phyloP scores from a whole-genome alignment of 331 rosid genomes.

The Erythrophleum ivorense region DNA sequence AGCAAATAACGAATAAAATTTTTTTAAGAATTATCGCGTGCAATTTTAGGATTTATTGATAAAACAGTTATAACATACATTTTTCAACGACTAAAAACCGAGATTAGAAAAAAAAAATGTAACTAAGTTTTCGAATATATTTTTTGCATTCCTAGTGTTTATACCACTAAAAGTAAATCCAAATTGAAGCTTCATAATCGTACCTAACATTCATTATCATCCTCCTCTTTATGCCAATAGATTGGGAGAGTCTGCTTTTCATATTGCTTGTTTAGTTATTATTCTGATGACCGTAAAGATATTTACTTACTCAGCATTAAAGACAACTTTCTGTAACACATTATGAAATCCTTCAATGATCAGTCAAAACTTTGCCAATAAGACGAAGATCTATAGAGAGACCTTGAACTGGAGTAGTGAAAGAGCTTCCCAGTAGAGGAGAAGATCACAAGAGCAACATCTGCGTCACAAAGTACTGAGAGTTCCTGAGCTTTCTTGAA shows the following conservation, averaged over 20 bases:
- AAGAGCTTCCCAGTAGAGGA: constrained; percentile 3
- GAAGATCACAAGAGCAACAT: background rate
- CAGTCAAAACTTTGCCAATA: background rate
- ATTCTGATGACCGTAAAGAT: background rate
- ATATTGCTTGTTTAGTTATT: background rate
- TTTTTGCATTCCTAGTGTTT: no score
- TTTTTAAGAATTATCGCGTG: no score
- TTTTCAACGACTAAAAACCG: no score
- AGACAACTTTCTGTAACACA: background rate
- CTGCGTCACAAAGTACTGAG: background rate
- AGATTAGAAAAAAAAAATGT: no score
- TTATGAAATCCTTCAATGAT: background rate
- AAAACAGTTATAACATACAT: no score
- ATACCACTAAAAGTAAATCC: background rate
- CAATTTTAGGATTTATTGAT: no score
- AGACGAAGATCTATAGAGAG: background rate
- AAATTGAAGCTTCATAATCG: background rate
- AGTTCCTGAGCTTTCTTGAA: constrained; percentile 16
- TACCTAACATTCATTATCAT: background rate
- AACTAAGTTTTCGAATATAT: no score
- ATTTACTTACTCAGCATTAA: background rate
- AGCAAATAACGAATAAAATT: background rate
- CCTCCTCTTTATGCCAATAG: background rate
- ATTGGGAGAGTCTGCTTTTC: background rate
- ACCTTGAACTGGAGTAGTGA: constrained; percentile 1